phyloP scores from a whole-genome alignment of 371 early-diverging fungal species.

The Smittium culicis region DNA sequence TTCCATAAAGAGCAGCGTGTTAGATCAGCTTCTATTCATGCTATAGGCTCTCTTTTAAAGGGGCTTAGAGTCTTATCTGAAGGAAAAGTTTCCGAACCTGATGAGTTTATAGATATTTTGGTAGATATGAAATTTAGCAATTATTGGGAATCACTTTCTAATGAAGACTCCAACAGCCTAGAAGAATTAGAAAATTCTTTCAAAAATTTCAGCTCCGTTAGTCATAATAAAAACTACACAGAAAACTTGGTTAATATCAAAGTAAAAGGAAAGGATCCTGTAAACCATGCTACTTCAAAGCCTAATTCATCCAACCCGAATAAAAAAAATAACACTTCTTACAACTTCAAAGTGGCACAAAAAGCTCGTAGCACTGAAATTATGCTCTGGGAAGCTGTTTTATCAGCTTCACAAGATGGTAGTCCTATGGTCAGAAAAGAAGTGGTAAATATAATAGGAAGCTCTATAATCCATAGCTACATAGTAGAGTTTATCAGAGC shows the following conservation, averaged over 20 bases:
- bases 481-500: conserved; percentile 24
- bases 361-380: background rate
- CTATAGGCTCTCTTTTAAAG: conserved; percentile 23
- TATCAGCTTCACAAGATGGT: conserved; percentile 27
- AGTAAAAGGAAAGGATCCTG: background rate
- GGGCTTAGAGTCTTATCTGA: conserved; percentile 7
- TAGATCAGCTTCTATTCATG: conserved; percentile 25
- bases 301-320: too few relatives aligned
- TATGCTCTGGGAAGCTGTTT: conserved; percentile 18
- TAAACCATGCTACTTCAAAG: background rate
- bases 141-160: background rate
- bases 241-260: background rate
- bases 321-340: background rate
- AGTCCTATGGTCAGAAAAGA: conserved; percentile 32
- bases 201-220: background rate
- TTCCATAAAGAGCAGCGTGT: conserved; percentile 26
- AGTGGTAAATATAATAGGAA: conserved; percentile 25
- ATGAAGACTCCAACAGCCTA: background rate
- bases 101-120: conserved; percentile 1
- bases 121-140: background rate
- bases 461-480: conserved; percentile 23
- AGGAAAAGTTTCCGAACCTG: conserved; percentile 1
- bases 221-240: background rate
- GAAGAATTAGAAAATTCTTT: background rate
- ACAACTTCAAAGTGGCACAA: background rate